A percentile compares a stretch with the other conserved stretches of the same genome.
phyloP scores from a whole-genome alignment of 257 asterid species.

The Solanum tacnaense region DNA sequence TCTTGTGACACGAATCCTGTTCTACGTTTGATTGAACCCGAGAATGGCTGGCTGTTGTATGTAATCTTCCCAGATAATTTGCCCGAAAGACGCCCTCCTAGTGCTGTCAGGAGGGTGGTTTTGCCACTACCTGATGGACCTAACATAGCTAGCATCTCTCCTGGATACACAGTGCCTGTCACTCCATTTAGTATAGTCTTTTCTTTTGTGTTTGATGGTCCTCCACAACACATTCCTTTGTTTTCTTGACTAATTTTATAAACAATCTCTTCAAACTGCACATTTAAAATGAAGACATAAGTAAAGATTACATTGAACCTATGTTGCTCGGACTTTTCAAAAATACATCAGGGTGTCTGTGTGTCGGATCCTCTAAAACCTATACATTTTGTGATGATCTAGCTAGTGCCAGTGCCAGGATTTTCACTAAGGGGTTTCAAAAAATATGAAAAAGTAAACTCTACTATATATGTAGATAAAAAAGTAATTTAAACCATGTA shows the following conservation, averaged over 20 bases:
- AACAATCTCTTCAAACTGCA: constrained; percentile 87
- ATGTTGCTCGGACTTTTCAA: neutral
- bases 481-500: neutral
- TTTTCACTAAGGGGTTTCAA: neutral
- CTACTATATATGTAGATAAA: neutral
- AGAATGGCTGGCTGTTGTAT: constrained; percentile 73
- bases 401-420: neutral
- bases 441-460: neutral
- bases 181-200: constrained; percentile 81
- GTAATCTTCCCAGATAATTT: constrained; percentile 73
- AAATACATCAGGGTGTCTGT: no score
- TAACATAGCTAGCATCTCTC: constrained; percentile 90
- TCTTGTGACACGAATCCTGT: constrained; percentile 94
- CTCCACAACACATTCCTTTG: constrained; percentile 33
- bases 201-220: constrained; percentile 29
- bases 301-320: neutral
- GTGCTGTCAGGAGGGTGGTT: constrained; percentile 86
- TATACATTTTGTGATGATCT: neutral
- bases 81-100: constrained; percentile 89
- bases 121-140: constrained; percentile 99
- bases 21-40: constrained; percentile 61
- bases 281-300: neutral
- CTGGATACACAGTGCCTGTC: constrained; percentile 81
- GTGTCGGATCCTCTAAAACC: neutral
- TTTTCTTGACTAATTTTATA: constrained; percentile 47